Evolutionary conservation across 2,329 filamentous ascomycete species (phyloP).

Genomic region (Emergomyces orientalis): DNA sequence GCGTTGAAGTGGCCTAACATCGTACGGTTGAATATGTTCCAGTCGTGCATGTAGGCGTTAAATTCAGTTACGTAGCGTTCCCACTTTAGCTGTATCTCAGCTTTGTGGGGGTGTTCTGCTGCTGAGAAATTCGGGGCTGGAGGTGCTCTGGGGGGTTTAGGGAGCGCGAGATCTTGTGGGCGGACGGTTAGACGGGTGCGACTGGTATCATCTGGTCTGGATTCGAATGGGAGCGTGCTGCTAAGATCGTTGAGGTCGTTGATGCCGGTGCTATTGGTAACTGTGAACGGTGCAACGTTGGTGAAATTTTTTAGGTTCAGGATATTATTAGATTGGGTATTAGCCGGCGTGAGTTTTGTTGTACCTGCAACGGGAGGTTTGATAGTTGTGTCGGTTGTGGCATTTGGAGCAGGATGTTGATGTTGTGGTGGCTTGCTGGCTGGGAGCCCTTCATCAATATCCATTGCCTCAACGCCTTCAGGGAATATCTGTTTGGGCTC

Average conservation of each 20-base stretch:
- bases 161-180: constrained; percentile 37
- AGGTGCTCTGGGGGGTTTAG: constrained; percentile 46
- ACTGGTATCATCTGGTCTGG: constrained; percentile 35
- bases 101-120: constrained; percentile 25
- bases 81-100: constrained; percentile 40
- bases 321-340: neutral
- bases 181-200: constrained; percentile 28
- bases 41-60: constrained; percentile 48
- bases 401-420: neutral
- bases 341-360: constrained; percentile 7
- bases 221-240: constrained; percentile 50
- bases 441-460: constrained; percentile 35
- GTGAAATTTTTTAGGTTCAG: constrained; percentile 44
- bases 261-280: constrained; percentile 40
- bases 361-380: neutral
- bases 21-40: constrained; percentile 45
- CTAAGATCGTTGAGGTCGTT: constrained; percentile 46
- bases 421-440: constrained; percentile 5
- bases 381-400: constrained; percentile 11
- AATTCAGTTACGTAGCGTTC: constrained; percentile 46
- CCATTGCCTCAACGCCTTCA: constrained; percentile 35
- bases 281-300: constrained; percentile 42
- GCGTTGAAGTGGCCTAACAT: constrained; percentile 49
- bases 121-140: constrained; percentile 21
- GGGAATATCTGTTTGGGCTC: constrained; percentile 15